Conservation (phyloP, 768 basidiomycete species). For the Dioszegia aurantiaca region DNA sequence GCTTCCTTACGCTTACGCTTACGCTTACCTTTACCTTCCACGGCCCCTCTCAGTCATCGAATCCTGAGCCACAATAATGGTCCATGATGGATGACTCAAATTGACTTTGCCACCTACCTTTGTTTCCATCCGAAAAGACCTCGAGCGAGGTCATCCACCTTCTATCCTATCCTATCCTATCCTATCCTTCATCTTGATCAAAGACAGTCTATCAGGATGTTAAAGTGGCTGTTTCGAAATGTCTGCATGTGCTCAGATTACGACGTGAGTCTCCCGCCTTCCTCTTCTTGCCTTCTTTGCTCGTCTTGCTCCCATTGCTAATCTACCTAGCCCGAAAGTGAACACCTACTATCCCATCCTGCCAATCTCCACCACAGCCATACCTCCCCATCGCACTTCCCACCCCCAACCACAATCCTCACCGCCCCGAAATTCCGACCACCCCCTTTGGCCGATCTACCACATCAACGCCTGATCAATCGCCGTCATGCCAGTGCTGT, state of each 20-base stretch:
- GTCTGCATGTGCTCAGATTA: background rate
- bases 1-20: too few species aligned
- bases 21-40: too few species aligned
- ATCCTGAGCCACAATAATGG: too few species aligned
- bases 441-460: slow-evolving; percentile 4
- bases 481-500: background rate
- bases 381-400: slow-evolving; percentile 5
- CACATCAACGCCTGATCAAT: slow-evolving; percentile 1
- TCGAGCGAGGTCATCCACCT: too few species aligned
- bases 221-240: background rate
- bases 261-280: background rate
- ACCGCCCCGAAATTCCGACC: slow-evolving; percentile 12
- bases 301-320: background rate
- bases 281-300: background rate
- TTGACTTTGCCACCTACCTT: too few species aligned
- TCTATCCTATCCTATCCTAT: too few species aligned
- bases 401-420: slow-evolving; percentile 15
- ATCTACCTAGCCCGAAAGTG: background rate
- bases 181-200: too few species aligned
- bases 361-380: background rate
- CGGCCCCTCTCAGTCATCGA: too few species aligned
- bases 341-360: background rate
- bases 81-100: too few species aligned
- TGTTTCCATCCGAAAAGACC: too few species aligned
- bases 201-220: background rate